phyloP scores from a whole-genome alignment of 2,329 filamentous ascomycete genomes.

The Cyclaneusma minus region DNA sequence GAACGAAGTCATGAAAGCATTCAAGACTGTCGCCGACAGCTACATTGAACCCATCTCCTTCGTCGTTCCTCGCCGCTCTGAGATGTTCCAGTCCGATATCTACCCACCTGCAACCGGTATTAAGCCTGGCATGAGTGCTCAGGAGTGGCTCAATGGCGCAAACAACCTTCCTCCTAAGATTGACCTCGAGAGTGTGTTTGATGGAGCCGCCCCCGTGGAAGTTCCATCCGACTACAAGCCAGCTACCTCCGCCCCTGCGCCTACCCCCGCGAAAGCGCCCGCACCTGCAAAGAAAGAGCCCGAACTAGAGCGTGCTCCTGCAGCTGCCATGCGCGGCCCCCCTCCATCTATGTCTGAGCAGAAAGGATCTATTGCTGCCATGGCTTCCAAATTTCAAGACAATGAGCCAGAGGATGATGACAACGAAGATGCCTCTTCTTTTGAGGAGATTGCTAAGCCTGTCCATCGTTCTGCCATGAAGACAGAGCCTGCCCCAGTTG shows the following conservation, averaged over 20 bases:
- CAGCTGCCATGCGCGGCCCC: constrained; percentile 32
- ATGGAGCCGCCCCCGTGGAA: constrained; percentile 67
- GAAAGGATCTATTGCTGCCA: constrained; percentile 69
- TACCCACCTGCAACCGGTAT: constrained; percentile 73
- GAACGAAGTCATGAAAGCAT: constrained; percentile 89
- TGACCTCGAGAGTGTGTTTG: constrained; percentile 82
- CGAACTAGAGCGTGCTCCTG: constrained; percentile 33
- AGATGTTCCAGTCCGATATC: constrained; percentile 94
- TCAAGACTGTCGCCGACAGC: constrained; percentile 88
- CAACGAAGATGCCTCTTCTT: constrained; percentile 50
- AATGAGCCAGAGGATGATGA: constrained; percentile 44
- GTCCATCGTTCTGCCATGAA: constrained; percentile 38
- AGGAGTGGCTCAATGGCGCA: constrained; percentile 81
- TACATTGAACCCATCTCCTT: constrained; percentile 98
- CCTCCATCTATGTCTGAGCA: constrained; percentile 68
- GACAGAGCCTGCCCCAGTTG: constrained; percentile 14
- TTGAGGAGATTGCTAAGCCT: constrained; percentile 73
- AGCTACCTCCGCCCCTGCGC: constrained; percentile 27
- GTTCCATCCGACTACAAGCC: constrained; percentile 55
- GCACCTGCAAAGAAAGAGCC: constrained; percentile 30
- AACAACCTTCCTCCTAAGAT: constrained; percentile 78
- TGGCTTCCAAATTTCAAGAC: constrained; percentile 79
- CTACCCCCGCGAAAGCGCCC: constrained; percentile 28
- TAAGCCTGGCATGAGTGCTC: constrained; percentile 64
- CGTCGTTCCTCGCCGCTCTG: constrained; percentile 83